Conservation (phyloP, 2,329 filamentous ascomycete genomes). For the Colletotrichum sp. region DNA sequence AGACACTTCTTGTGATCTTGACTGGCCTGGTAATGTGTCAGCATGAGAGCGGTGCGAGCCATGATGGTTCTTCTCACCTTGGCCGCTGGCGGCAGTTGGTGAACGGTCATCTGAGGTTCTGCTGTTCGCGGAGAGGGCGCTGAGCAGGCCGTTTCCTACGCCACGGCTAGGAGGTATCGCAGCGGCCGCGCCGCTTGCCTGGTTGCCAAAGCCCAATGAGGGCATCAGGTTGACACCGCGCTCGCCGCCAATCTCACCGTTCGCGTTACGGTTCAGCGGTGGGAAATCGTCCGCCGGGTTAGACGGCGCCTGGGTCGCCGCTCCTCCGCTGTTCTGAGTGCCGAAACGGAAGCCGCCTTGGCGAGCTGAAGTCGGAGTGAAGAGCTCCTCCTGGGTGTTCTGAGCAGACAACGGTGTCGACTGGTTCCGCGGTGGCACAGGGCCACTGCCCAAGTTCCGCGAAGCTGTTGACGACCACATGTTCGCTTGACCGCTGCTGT, state of each 20-base stretch:
- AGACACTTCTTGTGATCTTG: slow-evolving; percentile 48
- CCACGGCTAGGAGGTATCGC: slow-evolving; percentile 40
- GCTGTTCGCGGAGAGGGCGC: slow-evolving; percentile 66
- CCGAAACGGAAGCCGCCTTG: slow-evolving; percentile 61
- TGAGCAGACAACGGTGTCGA: slow-evolving; percentile 56
- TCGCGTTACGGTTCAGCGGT: slow-evolving; percentile 61
- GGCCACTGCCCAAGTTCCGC: slow-evolving; percentile 49
- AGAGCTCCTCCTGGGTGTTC: slow-evolving; percentile 53
- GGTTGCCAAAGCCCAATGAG: slow-evolving; percentile 58
- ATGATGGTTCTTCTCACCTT: slow-evolving; percentile 31
- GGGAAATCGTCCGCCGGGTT: slow-evolving; percentile 66
- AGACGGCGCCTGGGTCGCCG: slow-evolving; percentile 50
- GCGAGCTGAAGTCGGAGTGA: slow-evolving; percentile 46
- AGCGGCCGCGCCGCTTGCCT: slow-evolving; percentile 40
- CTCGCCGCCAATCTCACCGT: slow-evolving; percentile 64
- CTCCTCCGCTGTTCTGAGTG: slow-evolving; percentile 42
- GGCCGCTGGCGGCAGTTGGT: slow-evolving; percentile 40
- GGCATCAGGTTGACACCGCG: slow-evolving; percentile 57
- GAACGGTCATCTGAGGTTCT: slow-evolving; percentile 55
- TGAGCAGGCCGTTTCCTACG: slow-evolving; percentile 64
- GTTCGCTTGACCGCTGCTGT: slow-evolving; percentile 52
- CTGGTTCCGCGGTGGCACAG: slow-evolving; percentile 57
- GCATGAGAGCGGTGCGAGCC: neutral
- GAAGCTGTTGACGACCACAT: slow-evolving; percentile 60
- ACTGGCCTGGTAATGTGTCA: slow-evolving; percentile 11